These are phyloP conservation scores for Auxenochlorella protothecoides DNA, from an alignment of 139 green algal genomes.

Conservation along the genomic window DNA sequence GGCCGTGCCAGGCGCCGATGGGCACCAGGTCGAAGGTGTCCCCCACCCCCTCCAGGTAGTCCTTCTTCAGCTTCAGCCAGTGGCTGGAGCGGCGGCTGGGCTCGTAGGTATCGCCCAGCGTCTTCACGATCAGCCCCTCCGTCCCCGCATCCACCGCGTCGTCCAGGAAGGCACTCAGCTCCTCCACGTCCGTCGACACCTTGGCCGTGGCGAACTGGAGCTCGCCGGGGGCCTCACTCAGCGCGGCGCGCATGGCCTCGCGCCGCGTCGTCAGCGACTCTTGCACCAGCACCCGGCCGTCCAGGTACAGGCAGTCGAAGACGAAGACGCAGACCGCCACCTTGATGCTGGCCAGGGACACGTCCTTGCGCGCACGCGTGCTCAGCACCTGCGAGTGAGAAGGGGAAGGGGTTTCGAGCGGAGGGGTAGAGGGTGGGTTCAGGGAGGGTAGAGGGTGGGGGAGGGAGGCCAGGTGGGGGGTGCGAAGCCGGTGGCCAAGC, in stretches of 20 bases:
- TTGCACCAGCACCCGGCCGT: conserved; percentile 74
- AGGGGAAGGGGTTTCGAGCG: no score
- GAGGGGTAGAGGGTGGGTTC: no score
- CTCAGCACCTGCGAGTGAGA: conserved; percentile 55
- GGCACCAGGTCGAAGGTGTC: conserved; percentile 93
- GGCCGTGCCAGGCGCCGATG: conserved; percentile 80
- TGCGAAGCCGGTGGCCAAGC: background rate
- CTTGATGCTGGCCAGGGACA: conserved; percentile 81
- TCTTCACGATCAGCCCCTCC: conserved; percentile 97
- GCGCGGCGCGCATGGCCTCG: conserved; percentile 53
- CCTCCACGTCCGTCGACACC: conserved; percentile 57
- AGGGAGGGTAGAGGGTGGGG: background rate
- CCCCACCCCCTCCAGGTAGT: conserved; percentile 91
- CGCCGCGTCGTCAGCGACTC: conserved; percentile 62
- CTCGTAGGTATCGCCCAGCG: conserved; percentile 65
- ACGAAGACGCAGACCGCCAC: conserved; percentile 77
- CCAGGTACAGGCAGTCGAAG: conserved; percentile 96
- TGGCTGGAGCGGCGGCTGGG: conserved; percentile 72
- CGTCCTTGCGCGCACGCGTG: conserved; percentile 82
- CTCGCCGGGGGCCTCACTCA: conserved; percentile 54
- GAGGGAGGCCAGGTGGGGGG: background rate
- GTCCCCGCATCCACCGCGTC: conserved; percentile 76
- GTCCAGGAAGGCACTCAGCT: conserved; percentile 83
- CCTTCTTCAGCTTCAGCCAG: conserved; percentile 98
- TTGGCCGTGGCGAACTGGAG: conserved; percentile 73